A percentile compares a stretch with the other conserved stretches of the same genome.
These are phyloP conservation scores for Colletotrichum tamarilloi DNA, from an alignment of 2,329 filamentous ascomycete species.

Conservation along the genomic window DNA sequence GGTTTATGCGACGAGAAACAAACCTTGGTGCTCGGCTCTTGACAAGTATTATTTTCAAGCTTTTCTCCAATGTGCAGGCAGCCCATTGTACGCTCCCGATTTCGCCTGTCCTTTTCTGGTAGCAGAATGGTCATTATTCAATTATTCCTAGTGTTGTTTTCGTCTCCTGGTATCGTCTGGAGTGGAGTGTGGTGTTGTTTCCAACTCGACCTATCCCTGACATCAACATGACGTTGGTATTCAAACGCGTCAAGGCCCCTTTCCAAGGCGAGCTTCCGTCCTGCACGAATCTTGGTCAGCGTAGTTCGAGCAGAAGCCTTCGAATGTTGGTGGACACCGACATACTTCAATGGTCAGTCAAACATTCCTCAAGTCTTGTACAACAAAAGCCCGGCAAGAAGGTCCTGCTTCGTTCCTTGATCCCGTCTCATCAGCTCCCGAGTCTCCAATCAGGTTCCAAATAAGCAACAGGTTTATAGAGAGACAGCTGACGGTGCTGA, in stretches of 20 bases:
- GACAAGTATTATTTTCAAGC: constrained; percentile 1
- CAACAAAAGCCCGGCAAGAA: neutral
- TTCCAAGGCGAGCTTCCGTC: neutral
- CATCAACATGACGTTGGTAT: constrained; percentile 1
- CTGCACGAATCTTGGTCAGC: neutral
- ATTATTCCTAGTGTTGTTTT: neutral
- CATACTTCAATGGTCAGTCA: neutral
- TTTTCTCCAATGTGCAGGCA: neutral
- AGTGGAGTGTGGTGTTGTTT: constrained; percentile 7
- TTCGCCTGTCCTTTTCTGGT: neutral
- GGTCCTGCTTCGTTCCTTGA: neutral
- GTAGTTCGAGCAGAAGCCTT: neutral
- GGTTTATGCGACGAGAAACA: neutral
- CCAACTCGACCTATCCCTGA: constrained; percentile 27
- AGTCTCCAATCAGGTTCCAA: neutral
- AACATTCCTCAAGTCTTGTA: neutral
- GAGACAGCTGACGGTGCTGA: neutral
- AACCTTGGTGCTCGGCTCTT: constrained; percentile 9
- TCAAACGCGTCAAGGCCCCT: neutral
- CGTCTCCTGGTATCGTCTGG: neutral
- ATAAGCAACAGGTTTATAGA: neutral
- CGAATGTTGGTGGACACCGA: neutral
- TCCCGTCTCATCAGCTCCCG: neutral
- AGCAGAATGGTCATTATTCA: neutral
- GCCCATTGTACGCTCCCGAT: neutral